Base-by-base conservation (phyloP, 2,329 filamentous ascomycete genomes). In the Lachnellula occidentalis region DNA sequence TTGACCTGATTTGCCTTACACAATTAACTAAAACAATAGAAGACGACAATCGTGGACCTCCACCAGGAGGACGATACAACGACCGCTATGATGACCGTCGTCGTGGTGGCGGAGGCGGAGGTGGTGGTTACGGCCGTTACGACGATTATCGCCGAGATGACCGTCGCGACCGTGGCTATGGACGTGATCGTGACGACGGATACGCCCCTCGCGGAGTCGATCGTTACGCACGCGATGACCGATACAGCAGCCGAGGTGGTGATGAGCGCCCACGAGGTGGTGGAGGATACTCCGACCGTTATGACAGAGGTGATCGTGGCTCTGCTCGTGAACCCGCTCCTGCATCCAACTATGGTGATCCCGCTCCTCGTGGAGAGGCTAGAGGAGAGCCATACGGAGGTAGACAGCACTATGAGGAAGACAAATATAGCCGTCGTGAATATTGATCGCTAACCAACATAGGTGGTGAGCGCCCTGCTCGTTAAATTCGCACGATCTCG, bases 1-100 rank as follows among this genome's bases (percentile, higher is more conserved):
- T 72, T 66, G 71, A 74, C 57, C 72, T 74, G 54, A 70, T 69
- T 56, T 71, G 67, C 60, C 34, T 51, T 42, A 51, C 58, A 66
- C 62, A 65, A 63, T 62, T 64, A 67, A 64, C 60, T 65, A 61
- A 65, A 67, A 67, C 72, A 75, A 60, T 70, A 63, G 74, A 74
- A 69, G 76, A 80, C 69, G 78, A 82, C 63, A 76, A 76, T 63
- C 75, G 82, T 63, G 69, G 55, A 65, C 62, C 64, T 37, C 64
- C 66, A 47, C 56, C 70, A 73, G 69, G 80, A 73, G 69, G 80
- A 72, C 71, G 67, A n/a, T 66, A 64, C 50, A 64, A 64, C 50
- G 68, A 69, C 46, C 64, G 68, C 27, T 69, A 69, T 50, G 68
- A 67, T 53, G 78, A 81, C 45, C 75, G 78, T 36, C 63, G 66